Percentiles rank a stretch among this genome's conserved stretches.
phyloP scores from a whole-genome alignment of 441 rosid species.

The Gossypium schwendimanii region DNA sequence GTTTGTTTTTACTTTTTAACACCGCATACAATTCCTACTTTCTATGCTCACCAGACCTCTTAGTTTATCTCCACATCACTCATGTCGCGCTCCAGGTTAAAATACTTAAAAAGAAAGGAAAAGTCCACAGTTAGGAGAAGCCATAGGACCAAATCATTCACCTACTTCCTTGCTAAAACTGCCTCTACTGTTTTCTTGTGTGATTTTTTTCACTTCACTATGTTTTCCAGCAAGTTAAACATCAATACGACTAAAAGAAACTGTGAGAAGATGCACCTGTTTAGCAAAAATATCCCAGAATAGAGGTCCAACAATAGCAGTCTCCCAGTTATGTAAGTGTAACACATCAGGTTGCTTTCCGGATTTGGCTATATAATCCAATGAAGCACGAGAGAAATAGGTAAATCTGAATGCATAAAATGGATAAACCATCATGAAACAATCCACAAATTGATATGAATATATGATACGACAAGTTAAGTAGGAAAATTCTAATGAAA shows the following conservation, averaged over 20 bases:
- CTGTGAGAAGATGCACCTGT: conserved; percentile 36
- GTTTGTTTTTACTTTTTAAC: not conserved
- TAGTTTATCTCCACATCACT: not conserved
- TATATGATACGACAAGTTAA: not conserved
- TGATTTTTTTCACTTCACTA: not conserved
- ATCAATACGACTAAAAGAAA: not conserved
- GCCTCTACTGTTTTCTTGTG: not conserved
- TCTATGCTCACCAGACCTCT: not conserved
- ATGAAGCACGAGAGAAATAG: conserved; percentile 85
- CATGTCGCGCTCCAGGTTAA: not conserved
- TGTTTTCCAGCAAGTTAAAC: not conserved
- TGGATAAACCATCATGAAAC: conserved; percentile 1
- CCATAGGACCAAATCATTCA: not conserved
- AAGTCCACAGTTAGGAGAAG: not conserved
- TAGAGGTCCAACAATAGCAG: conserved; percentile 77
- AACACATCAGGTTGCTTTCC: conserved; percentile 82
- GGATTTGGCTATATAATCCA: conserved; percentile 72
- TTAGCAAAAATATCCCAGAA: conserved; percentile 81
- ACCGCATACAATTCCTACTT: not conserved
- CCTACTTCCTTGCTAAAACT: not conserved
- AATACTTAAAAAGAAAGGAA: not conserved
- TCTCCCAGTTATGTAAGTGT: conserved; percentile 80
- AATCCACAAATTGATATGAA: conserved; percentile 8
- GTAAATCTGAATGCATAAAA: conserved; percentile 43
- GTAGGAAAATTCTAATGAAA: not conserved